phyloP scores from a whole-genome alignment of 1,139 yeast genomes.

The Protomyces inundatus region DNA sequence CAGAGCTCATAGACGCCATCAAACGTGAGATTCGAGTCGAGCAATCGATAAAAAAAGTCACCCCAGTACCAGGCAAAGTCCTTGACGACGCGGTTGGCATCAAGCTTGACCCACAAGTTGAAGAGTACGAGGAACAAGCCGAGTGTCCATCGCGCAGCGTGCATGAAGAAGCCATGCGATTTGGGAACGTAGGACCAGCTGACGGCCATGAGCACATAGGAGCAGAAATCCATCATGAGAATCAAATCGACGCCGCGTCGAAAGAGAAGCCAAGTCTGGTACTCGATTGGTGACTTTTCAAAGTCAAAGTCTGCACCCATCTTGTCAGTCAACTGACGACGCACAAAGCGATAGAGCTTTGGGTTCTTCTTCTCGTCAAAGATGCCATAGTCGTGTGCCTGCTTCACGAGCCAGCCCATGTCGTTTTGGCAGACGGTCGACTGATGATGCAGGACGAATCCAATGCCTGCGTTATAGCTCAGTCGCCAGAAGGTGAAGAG shows the following conservation, averaged over 20 bases:
- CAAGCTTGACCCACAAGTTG: constrained; percentile 80
- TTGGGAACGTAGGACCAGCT: constrained; percentile 47
- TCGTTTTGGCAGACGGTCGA: constrained; percentile 48
- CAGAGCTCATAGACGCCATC: constrained; percentile 90
- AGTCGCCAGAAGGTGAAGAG: constrained; percentile 73
- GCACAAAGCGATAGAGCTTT: constrained; percentile 45
- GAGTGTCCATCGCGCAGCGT: constrained; percentile 42
- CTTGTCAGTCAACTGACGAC: constrained; percentile 53
- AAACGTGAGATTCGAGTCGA: constrained; percentile 72
- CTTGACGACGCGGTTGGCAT: constrained; percentile 83
- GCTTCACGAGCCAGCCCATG: constrained; percentile 45
- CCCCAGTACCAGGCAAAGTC: constrained; percentile 98
- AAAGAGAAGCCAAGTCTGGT: constrained; percentile 77
- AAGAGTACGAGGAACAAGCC: constrained; percentile 55
- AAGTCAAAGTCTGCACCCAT: constrained; percentile 53
- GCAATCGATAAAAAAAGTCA: constrained; percentile 71
- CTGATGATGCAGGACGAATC: constrained; percentile 62
- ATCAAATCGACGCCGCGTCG: constrained; percentile 77
- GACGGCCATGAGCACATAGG: constrained; percentile 65
- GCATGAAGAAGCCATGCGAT: constrained; percentile 43
- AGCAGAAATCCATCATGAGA: constrained; percentile 78
- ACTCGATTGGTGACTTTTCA: constrained; percentile 59
- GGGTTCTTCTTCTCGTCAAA: constrained; percentile 43
- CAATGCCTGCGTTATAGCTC: constrained; percentile 75
- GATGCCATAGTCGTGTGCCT: constrained; percentile 49